These are phyloP conservation scores for Sporobolomyces roseus DNA, from an alignment of 768 basidiomycete genomes.

Conservation along the genomic window DNA sequence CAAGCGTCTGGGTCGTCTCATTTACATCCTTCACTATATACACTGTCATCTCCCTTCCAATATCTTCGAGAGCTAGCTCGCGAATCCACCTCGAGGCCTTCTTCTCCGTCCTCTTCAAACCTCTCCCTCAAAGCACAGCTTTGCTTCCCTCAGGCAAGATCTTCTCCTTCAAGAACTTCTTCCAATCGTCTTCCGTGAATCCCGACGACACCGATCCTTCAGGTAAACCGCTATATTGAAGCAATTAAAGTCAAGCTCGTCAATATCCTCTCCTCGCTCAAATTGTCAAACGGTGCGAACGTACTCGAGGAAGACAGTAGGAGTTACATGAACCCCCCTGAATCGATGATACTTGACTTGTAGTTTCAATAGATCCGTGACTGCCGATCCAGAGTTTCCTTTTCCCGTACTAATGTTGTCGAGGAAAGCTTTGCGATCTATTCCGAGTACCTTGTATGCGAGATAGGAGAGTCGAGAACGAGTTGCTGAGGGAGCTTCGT, in stretches of 20 bases:
- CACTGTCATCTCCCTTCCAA: no score
- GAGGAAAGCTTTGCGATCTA: conserved; percentile 15
- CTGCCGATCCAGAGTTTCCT: conserved; percentile 31
- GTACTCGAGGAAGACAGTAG: conserved; percentile 35
- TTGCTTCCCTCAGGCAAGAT: conserved; percentile 7
- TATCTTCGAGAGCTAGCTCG: no score
- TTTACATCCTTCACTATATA: no score
- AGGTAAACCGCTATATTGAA: conserved; percentile 12
- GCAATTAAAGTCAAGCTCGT: neutral
- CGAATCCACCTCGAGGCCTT: no score
- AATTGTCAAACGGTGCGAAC: neutral
- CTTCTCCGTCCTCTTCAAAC: no score
- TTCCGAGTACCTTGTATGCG: conserved; percentile 5
- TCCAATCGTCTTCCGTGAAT: conserved; percentile 31
- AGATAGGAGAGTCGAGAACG: conserved; percentile 34
- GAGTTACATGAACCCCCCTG: conserved; percentile 35
- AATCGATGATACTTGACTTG: conserved; percentile 30
- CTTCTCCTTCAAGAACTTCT: conserved; percentile 29
- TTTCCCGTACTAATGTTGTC: conserved; percentile 24
- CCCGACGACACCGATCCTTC: conserved; percentile 34
- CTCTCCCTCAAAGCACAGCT: neutral
- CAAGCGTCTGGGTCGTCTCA: no score
- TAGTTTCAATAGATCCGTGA: conserved; percentile 34
- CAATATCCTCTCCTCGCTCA: no score
- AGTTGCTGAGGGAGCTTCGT: conserved; percentile 34